Conservation (phyloP, 176 grass and related monocot species). For the Secale cereale region DNA sequence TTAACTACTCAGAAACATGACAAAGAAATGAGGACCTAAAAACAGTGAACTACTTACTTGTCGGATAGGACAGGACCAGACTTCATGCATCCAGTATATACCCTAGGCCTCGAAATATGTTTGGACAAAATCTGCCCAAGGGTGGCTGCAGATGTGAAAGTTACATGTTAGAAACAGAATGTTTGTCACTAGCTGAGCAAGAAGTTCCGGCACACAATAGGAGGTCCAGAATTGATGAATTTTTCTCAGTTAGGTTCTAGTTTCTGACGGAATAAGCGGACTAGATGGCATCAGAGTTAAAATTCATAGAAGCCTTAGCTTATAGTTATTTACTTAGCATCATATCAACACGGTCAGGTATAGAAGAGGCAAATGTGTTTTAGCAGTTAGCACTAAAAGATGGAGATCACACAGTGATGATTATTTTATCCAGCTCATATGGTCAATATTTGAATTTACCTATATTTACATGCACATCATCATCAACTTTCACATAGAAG, state of each 20-base stretch:
- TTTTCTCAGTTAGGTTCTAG: neutral
- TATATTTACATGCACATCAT: conserved; percentile 98
- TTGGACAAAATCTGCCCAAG: conserved; percentile 75
- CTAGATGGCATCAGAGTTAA: neutral
- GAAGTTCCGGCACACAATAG: neutral
- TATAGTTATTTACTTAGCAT: neutral
- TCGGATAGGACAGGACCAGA: conserved; percentile 74
- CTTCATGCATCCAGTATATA: conserved; percentile 99
- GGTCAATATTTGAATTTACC: conserved; percentile 35
- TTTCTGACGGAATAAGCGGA: neutral
- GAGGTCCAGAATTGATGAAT: neutral
- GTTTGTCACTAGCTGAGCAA: neutral
- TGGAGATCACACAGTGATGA: neutral
- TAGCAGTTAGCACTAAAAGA: neutral
- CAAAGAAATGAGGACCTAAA: neutral
- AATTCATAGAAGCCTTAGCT: neutral
- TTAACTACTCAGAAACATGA: neutral
- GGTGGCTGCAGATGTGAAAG: conserved; percentile 51
- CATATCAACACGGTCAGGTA: neutral
- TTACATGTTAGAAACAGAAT: conserved; percentile 4
- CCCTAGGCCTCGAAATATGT: conserved; percentile 58
- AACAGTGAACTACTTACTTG: conserved; percentile 41
- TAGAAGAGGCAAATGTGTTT: neutral
- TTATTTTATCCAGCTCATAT: neutral
- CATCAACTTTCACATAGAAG: conserved; percentile 91